Conservation (phyloP, 2,329 filamentous ascomycete genomes). For the Helminthosporium solani region DNA sequence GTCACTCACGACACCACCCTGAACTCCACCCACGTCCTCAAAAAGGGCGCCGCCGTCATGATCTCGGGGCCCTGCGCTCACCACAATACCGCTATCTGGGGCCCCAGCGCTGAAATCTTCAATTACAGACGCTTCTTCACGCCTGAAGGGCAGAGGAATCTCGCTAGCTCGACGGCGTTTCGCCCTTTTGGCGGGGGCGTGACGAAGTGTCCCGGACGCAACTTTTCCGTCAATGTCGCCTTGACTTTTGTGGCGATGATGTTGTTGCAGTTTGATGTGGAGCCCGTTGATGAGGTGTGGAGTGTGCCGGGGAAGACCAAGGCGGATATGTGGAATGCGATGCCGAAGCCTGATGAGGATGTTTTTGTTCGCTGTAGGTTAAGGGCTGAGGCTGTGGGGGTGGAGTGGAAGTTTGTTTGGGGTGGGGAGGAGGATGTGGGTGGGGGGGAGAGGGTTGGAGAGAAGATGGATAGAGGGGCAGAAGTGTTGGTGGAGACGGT, state of each 20-base stretch:
- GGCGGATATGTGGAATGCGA: constrained; percentile 36
- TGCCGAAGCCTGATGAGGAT: constrained; percentile 33
- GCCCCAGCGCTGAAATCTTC: constrained; percentile 31
- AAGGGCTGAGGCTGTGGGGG: constrained; percentile 4
- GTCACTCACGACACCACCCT: constrained; percentile 42
- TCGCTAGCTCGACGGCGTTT: constrained; percentile 29
- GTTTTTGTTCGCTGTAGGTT: constrained; percentile 17
- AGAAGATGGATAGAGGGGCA: no score
- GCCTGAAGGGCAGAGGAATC: constrained; percentile 11
- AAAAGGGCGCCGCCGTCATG: constrained; percentile 39
- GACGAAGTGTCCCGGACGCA: constrained; percentile 41
- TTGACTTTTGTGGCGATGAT: constrained; percentile 36
- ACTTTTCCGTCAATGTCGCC: constrained; percentile 42
- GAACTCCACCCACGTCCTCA: constrained; percentile 35
- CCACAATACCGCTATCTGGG: constrained; percentile 36
- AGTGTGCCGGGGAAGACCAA: constrained; percentile 20
- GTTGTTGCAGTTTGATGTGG: constrained; percentile 36
- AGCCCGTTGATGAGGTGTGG: constrained; percentile 22
- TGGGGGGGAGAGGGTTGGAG: neutral
- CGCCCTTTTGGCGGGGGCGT: constrained; percentile 39
- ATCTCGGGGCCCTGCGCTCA: constrained; percentile 40
- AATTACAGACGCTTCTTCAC: constrained; percentile 36
- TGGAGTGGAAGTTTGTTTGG: constrained; percentile 27
- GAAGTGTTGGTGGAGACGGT: no score
- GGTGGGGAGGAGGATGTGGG: neutral